These are phyloP conservation scores for Pleurotus sapidus DNA, from an alignment of 768 basidiomycete species.

Conservation along the genomic window DNA sequence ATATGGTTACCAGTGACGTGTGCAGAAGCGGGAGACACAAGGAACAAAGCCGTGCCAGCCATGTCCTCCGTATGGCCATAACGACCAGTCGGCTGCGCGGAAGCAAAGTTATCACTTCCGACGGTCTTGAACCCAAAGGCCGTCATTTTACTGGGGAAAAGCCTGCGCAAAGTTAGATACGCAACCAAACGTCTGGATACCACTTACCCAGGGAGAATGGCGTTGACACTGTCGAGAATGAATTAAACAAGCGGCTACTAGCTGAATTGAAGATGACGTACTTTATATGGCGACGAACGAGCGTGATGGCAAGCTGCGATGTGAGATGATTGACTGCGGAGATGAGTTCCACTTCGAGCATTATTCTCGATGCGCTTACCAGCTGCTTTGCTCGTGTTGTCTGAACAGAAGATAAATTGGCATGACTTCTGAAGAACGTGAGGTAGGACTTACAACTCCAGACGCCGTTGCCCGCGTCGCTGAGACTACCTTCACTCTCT, in stretches of 20 bases:
- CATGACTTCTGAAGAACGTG: not conserved
- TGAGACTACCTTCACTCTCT: slow-evolving; percentile 45
- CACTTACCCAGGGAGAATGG: slow-evolving; percentile 73
- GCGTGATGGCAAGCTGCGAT: slow-evolving; percentile 63
- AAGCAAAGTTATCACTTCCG: slow-evolving; percentile 50
- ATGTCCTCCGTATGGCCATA: slow-evolving; percentile 64
- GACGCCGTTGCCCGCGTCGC: slow-evolving; percentile 56
- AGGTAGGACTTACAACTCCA: slow-evolving; percentile 69
- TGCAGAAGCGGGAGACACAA: slow-evolving; percentile 67
- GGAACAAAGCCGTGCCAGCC: slow-evolving; percentile 68
- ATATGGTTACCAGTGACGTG: slow-evolving; percentile 77
- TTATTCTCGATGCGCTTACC: slow-evolving; percentile 27
- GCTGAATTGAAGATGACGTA: slow-evolving; percentile 30
- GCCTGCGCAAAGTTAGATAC: slow-evolving; percentile 26
- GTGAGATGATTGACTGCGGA: slow-evolving; percentile 73
- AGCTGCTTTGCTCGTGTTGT: slow-evolving; percentile 83
- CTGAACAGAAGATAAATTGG: slow-evolving; percentile 30
- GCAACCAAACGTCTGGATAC: not conserved
- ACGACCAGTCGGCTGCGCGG: slow-evolving; percentile 70
- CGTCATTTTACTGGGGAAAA: slow-evolving; percentile 88
- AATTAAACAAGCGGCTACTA: slow-evolving; percentile 6
- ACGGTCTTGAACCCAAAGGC: slow-evolving; percentile 58
- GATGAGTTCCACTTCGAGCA: not conserved
- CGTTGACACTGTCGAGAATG: slow-evolving; percentile 61
- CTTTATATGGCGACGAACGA: slow-evolving; percentile 62